Percentiles rank a stretch among this genome's conserved stretches.
Conservation (phyloP, 176 grass and related monocot genomes). For the Triticum urartu region DNA sequence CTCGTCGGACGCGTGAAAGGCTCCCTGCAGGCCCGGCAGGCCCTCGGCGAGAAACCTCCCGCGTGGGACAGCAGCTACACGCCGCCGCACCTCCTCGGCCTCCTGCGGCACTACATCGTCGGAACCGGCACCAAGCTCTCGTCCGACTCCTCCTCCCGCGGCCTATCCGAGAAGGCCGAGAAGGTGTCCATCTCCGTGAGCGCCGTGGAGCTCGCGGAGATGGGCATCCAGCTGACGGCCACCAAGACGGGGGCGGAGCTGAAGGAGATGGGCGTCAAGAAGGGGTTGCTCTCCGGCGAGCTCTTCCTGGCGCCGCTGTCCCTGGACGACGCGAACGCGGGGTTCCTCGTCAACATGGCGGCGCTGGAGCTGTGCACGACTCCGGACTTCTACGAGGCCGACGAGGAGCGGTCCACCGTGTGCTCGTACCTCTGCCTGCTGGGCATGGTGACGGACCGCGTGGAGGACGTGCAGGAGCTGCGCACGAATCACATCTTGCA, state of each 20-base stretch:
- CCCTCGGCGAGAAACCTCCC: not conserved
- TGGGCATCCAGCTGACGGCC: not conserved
- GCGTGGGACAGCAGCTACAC: no score
- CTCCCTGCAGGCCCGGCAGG: not conserved
- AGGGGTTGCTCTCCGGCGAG: not conserved
- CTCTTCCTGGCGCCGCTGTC: not conserved
- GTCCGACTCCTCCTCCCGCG: no score
- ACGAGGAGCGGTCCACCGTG: not conserved
- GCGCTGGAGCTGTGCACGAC: not conserved
- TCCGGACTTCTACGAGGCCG: not conserved
- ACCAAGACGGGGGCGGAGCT: not conserved
- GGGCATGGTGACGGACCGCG: not conserved
- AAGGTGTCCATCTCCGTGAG: not conserved
- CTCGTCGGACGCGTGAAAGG: not conserved
- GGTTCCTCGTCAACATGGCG: not conserved
- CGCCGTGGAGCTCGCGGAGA: not conserved
- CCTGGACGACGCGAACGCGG: not conserved
- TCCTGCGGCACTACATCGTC: not conserved
- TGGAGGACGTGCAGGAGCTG: not conserved
- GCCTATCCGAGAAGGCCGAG: not conserved
- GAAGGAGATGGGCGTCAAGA: not conserved
- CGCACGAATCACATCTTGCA: not conserved
- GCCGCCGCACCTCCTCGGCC: no score
- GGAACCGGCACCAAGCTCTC: not conserved
- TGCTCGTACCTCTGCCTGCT: not conserved